Evolutionary conservation across 176 grass and related monocot species (phyloP).

Genomic region (Aechmea fasciata): DNA sequence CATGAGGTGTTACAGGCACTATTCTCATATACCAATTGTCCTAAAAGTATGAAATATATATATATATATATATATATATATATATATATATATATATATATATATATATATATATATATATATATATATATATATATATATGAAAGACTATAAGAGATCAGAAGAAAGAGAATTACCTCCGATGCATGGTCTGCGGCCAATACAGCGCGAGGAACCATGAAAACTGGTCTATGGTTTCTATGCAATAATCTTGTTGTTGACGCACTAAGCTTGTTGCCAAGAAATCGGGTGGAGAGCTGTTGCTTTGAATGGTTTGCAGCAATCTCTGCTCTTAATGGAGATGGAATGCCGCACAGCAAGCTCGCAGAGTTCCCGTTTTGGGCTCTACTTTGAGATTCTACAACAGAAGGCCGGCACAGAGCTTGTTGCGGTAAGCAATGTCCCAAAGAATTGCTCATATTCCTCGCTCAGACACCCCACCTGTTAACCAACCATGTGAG

Average conservation of each 20-base stretch:
- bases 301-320: constrained; percentile 2
- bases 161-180: constrained; percentile 19
- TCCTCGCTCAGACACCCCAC: background rate
- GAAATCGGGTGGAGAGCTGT: background rate
- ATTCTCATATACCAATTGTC: background rate
- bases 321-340: constrained; percentile 15
- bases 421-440: constrained; percentile 36
- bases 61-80: too few species aligned
- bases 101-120: too few species aligned
- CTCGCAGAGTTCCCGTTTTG: constrained; percentile 13
- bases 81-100: too few species aligned
- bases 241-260: constrained; percentile 13
- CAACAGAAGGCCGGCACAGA: constrained; percentile 13
- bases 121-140: too few species aligned
- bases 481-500: background rate
- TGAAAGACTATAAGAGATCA: constrained; percentile 2
- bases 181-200: constrained; percentile 35
- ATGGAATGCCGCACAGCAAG: constrained; percentile 16
- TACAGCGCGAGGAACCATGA: constrained; percentile 18
- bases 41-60: constrained; percentile 4
- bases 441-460: constrained; percentile 36
- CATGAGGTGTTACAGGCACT: too few species aligned
- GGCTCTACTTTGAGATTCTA: background rate
- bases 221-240: constrained; percentile 4
- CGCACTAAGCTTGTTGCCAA: constrained; percentile 22